A percentile compares a stretch with the other conserved stretches of the same genome.
Conservation (phyloP, 345 rosid genomes). For the Turritis glabra region DNA sequence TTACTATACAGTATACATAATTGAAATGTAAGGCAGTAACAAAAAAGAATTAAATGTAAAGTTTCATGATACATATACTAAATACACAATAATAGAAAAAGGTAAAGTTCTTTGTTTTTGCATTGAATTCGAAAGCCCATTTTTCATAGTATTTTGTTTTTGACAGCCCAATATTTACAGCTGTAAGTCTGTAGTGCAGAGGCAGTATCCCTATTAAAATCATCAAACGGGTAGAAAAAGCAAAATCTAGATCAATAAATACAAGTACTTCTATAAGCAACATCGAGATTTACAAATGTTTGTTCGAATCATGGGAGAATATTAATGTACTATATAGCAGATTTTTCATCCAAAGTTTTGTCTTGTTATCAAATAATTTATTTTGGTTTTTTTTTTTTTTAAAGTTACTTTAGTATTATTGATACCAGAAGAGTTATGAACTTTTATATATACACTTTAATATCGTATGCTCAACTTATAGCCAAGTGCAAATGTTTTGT, state of each 20-base stretch:
- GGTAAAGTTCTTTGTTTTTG: too few species aligned
- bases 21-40: too few species aligned
- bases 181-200: slow-evolving; percentile 4
- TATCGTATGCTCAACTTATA: neutral
- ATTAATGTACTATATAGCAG: slow-evolving; percentile 25
- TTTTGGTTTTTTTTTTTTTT: neutral
- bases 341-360: slow-evolving; percentile 14
- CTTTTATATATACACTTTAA: neutral
- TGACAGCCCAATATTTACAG: slow-evolving; percentile 4
- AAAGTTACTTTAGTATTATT: neutral
- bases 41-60: too few species aligned
- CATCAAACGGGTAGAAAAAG: slow-evolving; percentile 12
- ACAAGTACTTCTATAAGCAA: slow-evolving; percentile 23
- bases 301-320: slow-evolving; percentile 33
- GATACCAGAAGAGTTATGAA: neutral
- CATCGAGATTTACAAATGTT: slow-evolving; percentile 34
- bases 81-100: too few species aligned
- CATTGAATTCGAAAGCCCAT: too few species aligned
- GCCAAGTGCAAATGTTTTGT: neutral
- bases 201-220: slow-evolving; percentile 1
- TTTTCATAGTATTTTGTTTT: too few species aligned
- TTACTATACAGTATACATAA: too few species aligned
- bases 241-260: slow-evolving; percentile 30
- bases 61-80: too few species aligned
- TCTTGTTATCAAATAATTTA: slow-evolving; percentile 7